Evolutionary conservation across 306 rosid genomes (phyloP).

Genomic region (Vigna trinervia): DNA sequence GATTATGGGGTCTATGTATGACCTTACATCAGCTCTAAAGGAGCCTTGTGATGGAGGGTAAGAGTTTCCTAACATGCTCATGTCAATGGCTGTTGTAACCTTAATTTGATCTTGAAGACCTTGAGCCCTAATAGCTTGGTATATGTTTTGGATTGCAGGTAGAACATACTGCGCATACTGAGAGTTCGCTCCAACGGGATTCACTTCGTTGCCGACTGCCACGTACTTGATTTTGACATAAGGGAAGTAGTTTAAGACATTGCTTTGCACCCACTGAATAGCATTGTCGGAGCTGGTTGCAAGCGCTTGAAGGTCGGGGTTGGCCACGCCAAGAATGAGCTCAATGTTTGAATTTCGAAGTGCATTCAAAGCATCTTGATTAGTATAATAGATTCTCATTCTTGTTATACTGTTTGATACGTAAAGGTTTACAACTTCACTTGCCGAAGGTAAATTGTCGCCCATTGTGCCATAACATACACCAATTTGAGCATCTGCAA

Average conservation of each 20-base stretch:
- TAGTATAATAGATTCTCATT: conserved; percentile 62
- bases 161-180: conserved; percentile 48
- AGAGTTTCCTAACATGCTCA: conserved; percentile 58
- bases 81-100: conserved; percentile 52
- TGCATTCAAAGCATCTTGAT: conserved; percentile 57
- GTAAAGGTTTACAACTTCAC: conserved; percentile 55
- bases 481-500: conserved; percentile 61
- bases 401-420: conserved; percentile 55
- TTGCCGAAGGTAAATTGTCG: conserved; percentile 59
- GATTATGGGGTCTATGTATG: conserved; percentile 56
- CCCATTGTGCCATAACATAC: conserved; percentile 70
- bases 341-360: conserved; percentile 58
- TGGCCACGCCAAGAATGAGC: conserved; percentile 65
- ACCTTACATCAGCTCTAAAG: conserved; percentile 62
- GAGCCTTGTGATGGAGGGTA: conserved; percentile 58
- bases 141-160: conserved; percentile 55
- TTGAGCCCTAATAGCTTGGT: conserved; percentile 53
- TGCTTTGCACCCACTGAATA: conserved; percentile 54
- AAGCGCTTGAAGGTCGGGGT: conserved; percentile 55
- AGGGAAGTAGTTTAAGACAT: conserved; percentile 54
- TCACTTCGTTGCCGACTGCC: conserved; percentile 71
- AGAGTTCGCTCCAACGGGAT: conserved; percentile 54
- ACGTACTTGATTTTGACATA: conserved; percentile 56
- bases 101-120: conserved; percentile 44
- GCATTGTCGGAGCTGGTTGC: conserved; percentile 50